Percentiles rank a stretch among this genome's conserved stretches.
phyloP scores from a whole-genome alignment of 2,329 filamentous ascomycete species.

The Pyricularia grisea region DNA sequence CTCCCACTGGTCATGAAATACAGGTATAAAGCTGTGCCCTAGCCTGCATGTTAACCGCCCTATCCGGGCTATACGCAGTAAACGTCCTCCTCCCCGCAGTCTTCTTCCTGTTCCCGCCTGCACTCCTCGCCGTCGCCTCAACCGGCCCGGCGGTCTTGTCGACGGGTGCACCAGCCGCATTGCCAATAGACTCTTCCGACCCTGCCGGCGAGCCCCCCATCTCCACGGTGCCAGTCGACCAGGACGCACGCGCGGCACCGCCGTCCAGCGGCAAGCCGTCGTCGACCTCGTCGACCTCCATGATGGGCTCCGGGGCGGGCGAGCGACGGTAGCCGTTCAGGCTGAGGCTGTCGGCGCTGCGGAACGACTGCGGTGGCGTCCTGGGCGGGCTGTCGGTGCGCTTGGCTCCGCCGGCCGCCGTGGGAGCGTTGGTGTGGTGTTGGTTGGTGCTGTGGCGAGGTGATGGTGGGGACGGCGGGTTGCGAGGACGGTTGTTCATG shows the following conservation, averaged over 20 bases:
- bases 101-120: neutral
- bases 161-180: too few species aligned
- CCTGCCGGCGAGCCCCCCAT: too few species aligned
- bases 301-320: conserved; percentile 3
- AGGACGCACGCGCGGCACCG: neutral
- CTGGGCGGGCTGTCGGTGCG: neutral
- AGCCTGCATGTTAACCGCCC: neutral
- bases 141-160: too few species aligned
- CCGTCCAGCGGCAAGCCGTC: neutral
- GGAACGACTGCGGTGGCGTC: neutral
- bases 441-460: neutral
- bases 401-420: neutral
- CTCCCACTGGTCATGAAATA: neutral
- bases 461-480: neutral
- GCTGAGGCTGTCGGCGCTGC: neutral
- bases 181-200: too few species aligned
- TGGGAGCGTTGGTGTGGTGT: neutral
- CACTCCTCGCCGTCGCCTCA: neutral
- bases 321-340: conserved; percentile 1
- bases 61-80: neutral
- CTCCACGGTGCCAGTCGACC: neutral
- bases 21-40: neutral
- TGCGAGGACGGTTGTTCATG: neutral
- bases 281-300: conserved; percentile 3
- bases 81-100: neutral